Evolutionary conservation across 169 alveolate genomes (phyloP), one percentile per base, ranked within the genome.

Genomic region (Eimeria falciformis): DNA sequence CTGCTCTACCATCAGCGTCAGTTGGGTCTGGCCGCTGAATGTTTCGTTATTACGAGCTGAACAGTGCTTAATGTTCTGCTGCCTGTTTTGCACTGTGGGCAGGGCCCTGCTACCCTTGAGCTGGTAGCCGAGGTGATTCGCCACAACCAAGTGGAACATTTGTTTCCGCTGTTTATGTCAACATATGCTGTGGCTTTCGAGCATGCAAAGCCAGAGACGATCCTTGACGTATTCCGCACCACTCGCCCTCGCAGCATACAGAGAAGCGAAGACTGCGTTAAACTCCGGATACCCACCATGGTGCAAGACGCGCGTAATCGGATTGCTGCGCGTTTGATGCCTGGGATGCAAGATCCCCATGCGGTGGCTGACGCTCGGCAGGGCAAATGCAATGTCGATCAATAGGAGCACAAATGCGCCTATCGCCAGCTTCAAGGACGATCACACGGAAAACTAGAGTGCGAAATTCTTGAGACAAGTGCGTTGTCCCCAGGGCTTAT

Each of bases 61-160:
- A 2, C 40, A 33, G 40, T 2, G 40, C 40, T 33, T 33, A 2
- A 33, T 33, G 40, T 33, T 33, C 40, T 33, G 40, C 40, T 33
- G 40, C 40, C 40, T 33, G 40, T 33, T 33, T 33, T 33, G 40
- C 40, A 1, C 40, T 33, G 40, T 33, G 40, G 2, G 11, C 98
- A 97, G 91, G 96, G 96, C 29, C 90, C 94, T 3, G 62, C 92
- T 5, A 94, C 96, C 47, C 90, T 89, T 23, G 66, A 85, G 23
- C 91, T 82, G 68, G 90, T 93, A 50, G 85, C 82, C 23, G 92
- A 90, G 71, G 90, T 92, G 47, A 58, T 84, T 18, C 69, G 75
- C 40, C 29, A 75, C 21, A 47, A 81, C 90, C 79, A 84, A 40
- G 86, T 90, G 2, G 93, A 81, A 68, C 84, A 69, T 18, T 50